A percentile compares a stretch with the other conserved stretches of the same genome.
These are phyloP conservation scores for Bacterosira constricta DNA, from an alignment of 108 stramenopile genomes.

Conservation along the genomic window DNA sequence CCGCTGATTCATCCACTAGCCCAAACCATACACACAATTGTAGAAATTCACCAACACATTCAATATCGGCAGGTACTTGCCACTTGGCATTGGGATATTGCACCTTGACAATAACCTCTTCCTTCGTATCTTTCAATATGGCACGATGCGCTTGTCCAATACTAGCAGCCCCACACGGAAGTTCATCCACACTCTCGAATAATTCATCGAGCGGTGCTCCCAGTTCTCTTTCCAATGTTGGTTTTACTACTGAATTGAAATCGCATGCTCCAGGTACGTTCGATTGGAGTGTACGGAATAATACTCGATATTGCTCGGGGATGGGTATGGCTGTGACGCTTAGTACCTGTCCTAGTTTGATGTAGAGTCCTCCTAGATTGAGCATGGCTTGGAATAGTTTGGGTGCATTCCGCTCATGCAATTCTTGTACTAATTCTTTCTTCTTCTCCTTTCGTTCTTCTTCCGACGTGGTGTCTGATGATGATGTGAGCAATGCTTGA, in stretches of 20 bases:
- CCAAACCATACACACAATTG: conserved; percentile 71
- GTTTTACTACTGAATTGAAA: conserved; percentile 68
- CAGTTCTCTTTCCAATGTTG: conserved; percentile 66
- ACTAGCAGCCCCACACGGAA: conserved; percentile 89
- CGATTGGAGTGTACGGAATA: conserved; percentile 78
- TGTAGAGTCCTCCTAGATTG: conserved; percentile 88
- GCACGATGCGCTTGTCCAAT: conserved; percentile 94
- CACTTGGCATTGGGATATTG: conserved; percentile 90
- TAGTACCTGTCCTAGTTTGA: conserved; percentile 93
- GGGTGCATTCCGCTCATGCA: conserved; percentile 71
- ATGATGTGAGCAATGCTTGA: conserved; percentile 25
- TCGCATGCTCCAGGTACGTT: conserved; percentile 76
- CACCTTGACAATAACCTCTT: conserved; percentile 90
- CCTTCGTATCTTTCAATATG: conserved; percentile 30
- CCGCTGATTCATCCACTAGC: conserved; percentile 61
- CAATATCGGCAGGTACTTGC: conserved; percentile 81
- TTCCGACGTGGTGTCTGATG: conserved; percentile 5
- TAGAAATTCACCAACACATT: conserved; percentile 75
- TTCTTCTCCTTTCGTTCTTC: conserved; percentile 5
- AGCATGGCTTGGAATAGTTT: conserved; percentile 69
- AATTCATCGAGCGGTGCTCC: conserved; percentile 65
- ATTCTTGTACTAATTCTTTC: conserved; percentile 24
- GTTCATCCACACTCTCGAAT: conserved; percentile 77
- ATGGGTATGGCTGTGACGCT: conserved; percentile 77
- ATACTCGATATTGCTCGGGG: conserved; percentile 62